Evolutionary conservation across 768 basidiomycete species (phyloP), one percentile per base, ranked within the genome.

Genomic region (Leccinum longicurvipes): DNA sequence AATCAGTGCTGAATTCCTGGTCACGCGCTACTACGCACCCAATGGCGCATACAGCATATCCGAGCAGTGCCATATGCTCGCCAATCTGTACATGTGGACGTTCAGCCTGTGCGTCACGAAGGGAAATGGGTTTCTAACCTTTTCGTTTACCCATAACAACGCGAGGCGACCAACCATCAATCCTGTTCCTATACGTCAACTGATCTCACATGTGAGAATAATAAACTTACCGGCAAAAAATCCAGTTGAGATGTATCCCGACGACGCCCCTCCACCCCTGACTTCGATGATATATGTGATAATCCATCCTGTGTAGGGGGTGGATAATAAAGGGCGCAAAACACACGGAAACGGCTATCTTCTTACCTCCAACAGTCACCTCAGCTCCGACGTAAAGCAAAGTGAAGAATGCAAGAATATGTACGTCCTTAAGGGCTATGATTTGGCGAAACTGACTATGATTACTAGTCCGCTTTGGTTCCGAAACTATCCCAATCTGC

Each of bases 231-330:
- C 70, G 46, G 58, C 64, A 39, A 65, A 72, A 53, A 81, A 67
- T 4, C 73, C 77, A 17, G 79, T 65, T 6, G 77, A 74, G 7
- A 73, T 72, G 62, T 85, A 85, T 29, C 79, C 77, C 15, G 76
- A 75, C 8, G 73, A 73, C 6, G 74, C 48, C 12, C 79, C 78
- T 23, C 77, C 79, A n/a, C 70, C 71, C 36, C 78, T 72, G 15
- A 73, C 67, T 19, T 77, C 63, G 48, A 76, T 74, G 17, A 79
- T 72, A 55, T 76, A 87, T 0, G 85, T 84, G 6, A 85, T 84
- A 42, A 86, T 85, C 86, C 86, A 88, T 7, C 86, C 84, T 82
- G 24, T 12, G 7, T 3, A 29, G 4, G 6, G 31, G 17, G 31
- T 31, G 6, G 17, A 49, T 28, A 54, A 44, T 45, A 41, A 51